phyloP scores from a whole-genome alignment of 2,329 filamentous ascomycete genomes.

The Xylariomycetidae sp. region DNA sequence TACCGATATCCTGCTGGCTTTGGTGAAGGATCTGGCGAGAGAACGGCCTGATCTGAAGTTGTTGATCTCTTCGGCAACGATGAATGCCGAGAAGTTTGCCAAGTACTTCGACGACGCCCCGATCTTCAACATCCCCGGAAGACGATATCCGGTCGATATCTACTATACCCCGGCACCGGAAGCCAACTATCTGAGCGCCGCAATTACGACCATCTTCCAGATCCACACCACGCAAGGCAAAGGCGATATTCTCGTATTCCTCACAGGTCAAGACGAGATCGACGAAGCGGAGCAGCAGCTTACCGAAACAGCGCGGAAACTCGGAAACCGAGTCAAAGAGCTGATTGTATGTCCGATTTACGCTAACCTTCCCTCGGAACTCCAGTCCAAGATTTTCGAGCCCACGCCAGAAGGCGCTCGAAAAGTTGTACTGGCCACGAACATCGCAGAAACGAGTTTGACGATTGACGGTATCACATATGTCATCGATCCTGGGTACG shows the following conservation, averaged over 20 bases:
- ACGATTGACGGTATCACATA: conserved; percentile 96
- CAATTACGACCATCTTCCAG: conserved; percentile 89
- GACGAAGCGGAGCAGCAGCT: conserved; percentile 80
- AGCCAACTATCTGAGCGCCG: conserved; percentile 86
- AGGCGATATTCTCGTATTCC: conserved; percentile 89
- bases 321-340: conserved; percentile 78
- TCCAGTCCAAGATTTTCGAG: conserved; percentile 92
- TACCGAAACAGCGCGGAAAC: conserved; percentile 76
- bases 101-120: conserved; percentile 88
- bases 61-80: conserved; percentile 87
- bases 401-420: conserved; percentile 78
- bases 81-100: conserved; percentile 89
- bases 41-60: conserved; percentile 82
- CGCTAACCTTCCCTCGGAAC: conserved; percentile 81
- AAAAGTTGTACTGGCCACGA: conserved; percentile 91
- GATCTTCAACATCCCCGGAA: conserved; percentile 90
- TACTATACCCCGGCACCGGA: conserved; percentile 88
- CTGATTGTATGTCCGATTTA: conserved; percentile 92
- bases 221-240: conserved; percentile 81
- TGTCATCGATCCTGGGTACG: conserved; percentile 91
- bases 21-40: conserved; percentile 82
- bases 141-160: conserved; percentile 83
- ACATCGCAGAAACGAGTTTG: conserved; percentile 92
- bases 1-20: conserved; percentile 81
- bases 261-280: conserved; percentile 96